These are phyloP conservation scores for Phytopythium aichiense DNA, from an alignment of 352 stramenopile genomes.

Conservation along the genomic window DNA sequence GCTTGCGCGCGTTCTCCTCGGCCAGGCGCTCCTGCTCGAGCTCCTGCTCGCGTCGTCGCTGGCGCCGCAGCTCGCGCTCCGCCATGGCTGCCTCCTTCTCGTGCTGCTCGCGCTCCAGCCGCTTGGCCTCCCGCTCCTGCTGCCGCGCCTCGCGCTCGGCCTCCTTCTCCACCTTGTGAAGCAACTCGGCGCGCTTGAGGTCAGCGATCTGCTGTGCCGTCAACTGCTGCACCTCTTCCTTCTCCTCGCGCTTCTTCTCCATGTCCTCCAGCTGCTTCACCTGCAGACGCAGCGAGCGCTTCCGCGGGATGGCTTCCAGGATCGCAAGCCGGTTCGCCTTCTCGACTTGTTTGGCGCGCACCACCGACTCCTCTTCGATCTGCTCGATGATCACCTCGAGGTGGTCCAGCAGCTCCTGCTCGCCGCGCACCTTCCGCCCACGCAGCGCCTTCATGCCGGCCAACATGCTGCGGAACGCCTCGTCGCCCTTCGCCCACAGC, in stretches of 20 bases:
- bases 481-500: conserved; percentile 79
- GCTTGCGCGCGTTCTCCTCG: conserved; percentile 24
- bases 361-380: conserved; percentile 57
- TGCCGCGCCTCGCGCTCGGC: conserved; percentile 53
- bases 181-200: conserved; percentile 60
- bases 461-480: conserved; percentile 52
- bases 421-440: conserved; percentile 62
- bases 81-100: conserved; percentile 46
- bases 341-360: conserved; percentile 51
- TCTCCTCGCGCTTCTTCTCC: conserved; percentile 65
- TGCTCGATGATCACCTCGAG: conserved; percentile 79
- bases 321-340: conserved; percentile 75
- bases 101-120: conserved; percentile 44
- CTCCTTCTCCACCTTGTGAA: conserved; percentile 64
- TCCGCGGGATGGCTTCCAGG: conserved; percentile 79
- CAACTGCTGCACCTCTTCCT: conserved; percentile 49
- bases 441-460: conserved; percentile 50
- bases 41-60: conserved; percentile 63
- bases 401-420: conserved; percentile 75
- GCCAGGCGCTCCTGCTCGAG: conserved; percentile 34
- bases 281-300: conserved; percentile 77
- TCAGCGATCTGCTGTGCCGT: conserved; percentile 63
- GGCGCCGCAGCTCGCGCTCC: conserved; percentile 52
- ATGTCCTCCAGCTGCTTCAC: conserved; percentile 82
- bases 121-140: conserved; percentile 44